These are phyloP conservation scores for Saccharum spontaneum DNA, from an alignment of 176 grass and related monocot species.

Conservation along the genomic window DNA sequence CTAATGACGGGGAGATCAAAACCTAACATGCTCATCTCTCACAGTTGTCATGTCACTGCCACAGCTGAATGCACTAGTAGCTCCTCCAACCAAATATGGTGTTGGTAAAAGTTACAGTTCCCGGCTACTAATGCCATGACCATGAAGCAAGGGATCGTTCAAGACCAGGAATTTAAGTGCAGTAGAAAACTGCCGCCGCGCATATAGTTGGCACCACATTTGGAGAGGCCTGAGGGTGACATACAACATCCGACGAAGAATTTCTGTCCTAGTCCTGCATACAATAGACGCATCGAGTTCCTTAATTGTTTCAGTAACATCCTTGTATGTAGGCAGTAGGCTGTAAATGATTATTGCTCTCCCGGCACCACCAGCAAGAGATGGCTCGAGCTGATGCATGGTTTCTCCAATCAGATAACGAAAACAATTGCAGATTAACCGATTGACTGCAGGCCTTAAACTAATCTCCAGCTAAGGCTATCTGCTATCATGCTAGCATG, in stretches of 20 bases:
- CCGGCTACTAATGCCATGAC: not conserved
- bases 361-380: not conserved
- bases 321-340: not conserved
- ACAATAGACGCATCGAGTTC: not conserved
- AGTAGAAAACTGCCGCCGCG: not conserved
- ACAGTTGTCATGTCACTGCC: not conserved
- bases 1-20: too few relatives aligned
- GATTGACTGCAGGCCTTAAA: not conserved
- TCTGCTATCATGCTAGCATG: not conserved
- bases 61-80: not conserved
- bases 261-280: not conserved
- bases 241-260: not conserved
- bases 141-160: not conserved
- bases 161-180: not conserved
- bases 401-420: not conserved
- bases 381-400: not conserved
- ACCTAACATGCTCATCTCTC: too few relatives aligned
- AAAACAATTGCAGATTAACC: not conserved
- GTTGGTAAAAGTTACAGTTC: not conserved
- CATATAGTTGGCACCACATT: not conserved
- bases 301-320: not conserved
- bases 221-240: not conserved
- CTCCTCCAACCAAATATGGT: not conserved
- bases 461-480: not conserved
- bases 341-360: not conserved